A percentile compares a stretch with the other conserved stretches of the same genome.
phyloP scores from a whole-genome alignment of 495 filamentous ascomycete species.

The Penicillium ochrochloron region DNA sequence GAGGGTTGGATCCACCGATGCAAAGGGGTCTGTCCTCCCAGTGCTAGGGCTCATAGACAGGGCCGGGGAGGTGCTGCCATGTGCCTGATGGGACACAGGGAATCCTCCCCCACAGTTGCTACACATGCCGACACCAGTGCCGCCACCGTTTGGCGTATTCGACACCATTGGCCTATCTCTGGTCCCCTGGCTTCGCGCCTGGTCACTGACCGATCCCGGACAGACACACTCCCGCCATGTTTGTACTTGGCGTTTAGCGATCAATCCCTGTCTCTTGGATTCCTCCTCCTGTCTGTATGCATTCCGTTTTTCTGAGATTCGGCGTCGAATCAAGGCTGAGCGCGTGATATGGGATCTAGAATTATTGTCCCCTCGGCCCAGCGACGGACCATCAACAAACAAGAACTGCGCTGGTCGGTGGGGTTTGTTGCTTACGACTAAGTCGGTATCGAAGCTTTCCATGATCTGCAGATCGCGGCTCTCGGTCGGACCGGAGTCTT shows the following conservation, averaged over 20 bases:
- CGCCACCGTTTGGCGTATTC: not conserved
- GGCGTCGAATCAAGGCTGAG: constrained; percentile 8
- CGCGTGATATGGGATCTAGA: not conserved
- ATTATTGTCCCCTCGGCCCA: not conserved
- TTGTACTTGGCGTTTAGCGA: not conserved
- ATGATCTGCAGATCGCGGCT: not conserved
- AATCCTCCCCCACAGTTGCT: not conserved
- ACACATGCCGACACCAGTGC: not conserved
- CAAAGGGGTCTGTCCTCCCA: constrained; percentile 5
- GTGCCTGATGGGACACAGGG: not conserved
- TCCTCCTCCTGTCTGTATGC: constrained; percentile 9
- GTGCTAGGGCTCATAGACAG: not conserved
- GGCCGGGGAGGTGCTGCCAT: not conserved
- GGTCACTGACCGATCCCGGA: not conserved
- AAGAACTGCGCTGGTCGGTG: not conserved
- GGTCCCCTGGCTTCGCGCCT: not conserved
- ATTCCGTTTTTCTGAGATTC: not conserved
- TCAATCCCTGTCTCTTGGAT: constrained; percentile 2
- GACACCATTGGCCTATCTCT: not conserved
- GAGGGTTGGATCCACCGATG: not conserved
- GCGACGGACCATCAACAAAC: constrained; percentile 7
- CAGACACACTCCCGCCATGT: not conserved
- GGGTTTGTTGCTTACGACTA: not conserved
- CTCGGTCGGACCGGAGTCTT: not conserved
- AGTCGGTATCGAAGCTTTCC: not conserved